Evolutionary conservation across 306 rosid species (phyloP).

Genomic region (Lathyrus sativus): DNA sequence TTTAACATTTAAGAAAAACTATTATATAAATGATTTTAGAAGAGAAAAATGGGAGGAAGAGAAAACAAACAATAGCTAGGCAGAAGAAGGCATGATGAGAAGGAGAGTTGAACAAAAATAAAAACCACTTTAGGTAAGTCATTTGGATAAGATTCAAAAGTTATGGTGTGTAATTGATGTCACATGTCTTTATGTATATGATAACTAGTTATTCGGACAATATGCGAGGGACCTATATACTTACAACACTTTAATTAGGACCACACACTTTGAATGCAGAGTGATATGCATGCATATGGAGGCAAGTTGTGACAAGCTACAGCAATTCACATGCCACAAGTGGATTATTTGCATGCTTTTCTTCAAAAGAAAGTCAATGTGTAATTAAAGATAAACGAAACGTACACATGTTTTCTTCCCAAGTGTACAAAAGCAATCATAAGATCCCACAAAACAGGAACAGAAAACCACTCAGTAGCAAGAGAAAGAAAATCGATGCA

Average conservation of each 20-base stretch:
- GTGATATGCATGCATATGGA: slow-evolving; percentile 63
- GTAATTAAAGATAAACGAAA: slow-evolving; percentile 29
- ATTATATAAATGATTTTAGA: too few species aligned
- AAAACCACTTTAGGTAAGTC: slow-evolving; percentile 46
- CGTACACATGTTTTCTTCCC: slow-evolving; percentile 51
- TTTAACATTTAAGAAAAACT: too few species aligned
- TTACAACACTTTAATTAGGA: slow-evolving; percentile 49
- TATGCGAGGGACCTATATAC: slow-evolving; percentile 62
- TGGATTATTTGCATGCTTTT: slow-evolving; percentile 45
- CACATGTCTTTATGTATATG: slow-evolving; percentile 52
- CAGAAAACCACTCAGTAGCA: too few species aligned
- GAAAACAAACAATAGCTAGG: slow-evolving; percentile 19
- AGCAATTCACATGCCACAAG: slow-evolving; percentile 18
- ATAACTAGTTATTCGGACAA: slow-evolving; percentile 52
- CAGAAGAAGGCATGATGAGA: slow-evolving; percentile 37
- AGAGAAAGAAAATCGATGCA: too few species aligned
- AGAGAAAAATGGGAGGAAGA: not conserved
- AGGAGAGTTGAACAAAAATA: slow-evolving; percentile 34
- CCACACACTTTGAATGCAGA: slow-evolving; percentile 64
- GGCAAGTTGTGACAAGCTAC: slow-evolving; percentile 33
- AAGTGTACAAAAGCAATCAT: too few species aligned
- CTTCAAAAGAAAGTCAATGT: slow-evolving; percentile 37
- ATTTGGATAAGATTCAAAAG: slow-evolving; percentile 53
- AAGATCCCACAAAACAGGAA: too few species aligned
- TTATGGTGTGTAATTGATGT: slow-evolving; percentile 54